A percentile compares a stretch with the other conserved stretches of the same genome.
phyloP scores from a whole-genome alignment of 768 basidiomycete genomes.

The Boletus speciosus region DNA sequence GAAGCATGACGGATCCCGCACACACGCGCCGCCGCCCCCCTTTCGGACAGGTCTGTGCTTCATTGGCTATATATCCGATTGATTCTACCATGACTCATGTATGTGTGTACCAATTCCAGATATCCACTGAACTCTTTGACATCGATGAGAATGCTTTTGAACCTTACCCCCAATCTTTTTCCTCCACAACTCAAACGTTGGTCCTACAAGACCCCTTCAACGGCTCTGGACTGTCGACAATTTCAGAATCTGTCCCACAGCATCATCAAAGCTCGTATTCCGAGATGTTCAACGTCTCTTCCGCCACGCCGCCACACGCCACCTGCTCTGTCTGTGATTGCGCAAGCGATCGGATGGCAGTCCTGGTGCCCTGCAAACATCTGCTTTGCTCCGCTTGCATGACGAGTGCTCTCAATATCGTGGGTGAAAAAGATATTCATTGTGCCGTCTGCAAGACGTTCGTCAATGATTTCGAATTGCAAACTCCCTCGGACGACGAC shows the following conservation, averaged over 20 bases:
- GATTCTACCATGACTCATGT: conserved; percentile 17
- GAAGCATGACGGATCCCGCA: conserved; percentile 71
- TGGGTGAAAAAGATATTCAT: conserved; percentile 85
- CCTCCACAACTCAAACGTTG: conserved; percentile 32
- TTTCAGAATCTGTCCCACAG: conserved; percentile 28
- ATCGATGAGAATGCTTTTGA: conserved; percentile 72
- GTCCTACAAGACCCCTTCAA: conserved; percentile 44
- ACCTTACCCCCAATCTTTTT: conserved; percentile 40
- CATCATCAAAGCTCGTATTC: conserved; percentile 19
- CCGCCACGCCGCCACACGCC: conserved; percentile 14
- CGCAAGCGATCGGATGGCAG: conserved; percentile 47
- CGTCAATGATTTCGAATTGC: conserved; percentile 66
- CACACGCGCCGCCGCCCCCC: conserved; percentile 41
- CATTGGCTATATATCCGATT: conserved; percentile 2
- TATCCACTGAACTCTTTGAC: conserved; percentile 60
- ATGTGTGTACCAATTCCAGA: conserved; percentile 28
- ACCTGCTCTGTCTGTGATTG: conserved; percentile 66
- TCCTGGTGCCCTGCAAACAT: conserved; percentile 73
- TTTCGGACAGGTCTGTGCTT: conserved; percentile 39
- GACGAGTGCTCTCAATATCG: conserved; percentile 84
- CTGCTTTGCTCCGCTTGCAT: conserved; percentile 77
- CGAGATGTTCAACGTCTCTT: conserved; percentile 21
- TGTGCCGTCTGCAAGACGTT: conserved; percentile 74
- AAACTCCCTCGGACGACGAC: conserved; percentile 28
- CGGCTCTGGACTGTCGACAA: conserved; percentile 31